These are phyloP conservation scores for Trametes sp. DNA, from an alignment of 1,284 basidiomycete species.

Conservation along the genomic window DNA sequence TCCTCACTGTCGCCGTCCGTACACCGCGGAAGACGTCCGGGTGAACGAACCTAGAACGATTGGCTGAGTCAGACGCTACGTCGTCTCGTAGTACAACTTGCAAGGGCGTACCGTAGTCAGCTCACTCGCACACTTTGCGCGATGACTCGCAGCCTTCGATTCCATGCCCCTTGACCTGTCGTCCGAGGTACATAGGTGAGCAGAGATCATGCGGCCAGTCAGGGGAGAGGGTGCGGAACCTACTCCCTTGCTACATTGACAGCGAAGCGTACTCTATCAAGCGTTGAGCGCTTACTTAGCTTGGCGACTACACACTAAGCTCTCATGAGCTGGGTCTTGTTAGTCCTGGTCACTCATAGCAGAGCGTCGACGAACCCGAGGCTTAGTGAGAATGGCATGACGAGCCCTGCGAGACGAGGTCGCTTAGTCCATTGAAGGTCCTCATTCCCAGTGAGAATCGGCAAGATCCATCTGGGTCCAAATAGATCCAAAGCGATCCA, in stretches of 20 bases:
- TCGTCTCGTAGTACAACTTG: background rate
- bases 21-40: background rate
- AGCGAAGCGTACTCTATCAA: background rate
- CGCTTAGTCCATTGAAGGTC: too few species aligned
- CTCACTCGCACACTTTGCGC: background rate
- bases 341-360: too few species aligned
- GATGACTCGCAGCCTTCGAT: background rate
- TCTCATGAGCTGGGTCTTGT: too few species aligned
- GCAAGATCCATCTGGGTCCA: too few species aligned
- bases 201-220: too few species aligned
- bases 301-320: too few species aligned
- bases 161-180: background rate
- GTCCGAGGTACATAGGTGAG: background rate
- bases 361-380: too few species aligned
- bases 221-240: background rate
- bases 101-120: background rate
- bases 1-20: background rate
- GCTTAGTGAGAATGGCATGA: too few species aligned
- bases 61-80: background rate
- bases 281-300: background rate
- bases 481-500: too few species aligned
- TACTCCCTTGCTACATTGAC: background rate
- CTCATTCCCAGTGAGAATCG: too few species aligned
- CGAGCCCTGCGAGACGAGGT: too few species aligned
- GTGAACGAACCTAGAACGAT: background rate